Conservation (phyloP, 2,329 filamentous ascomycete species). For the Ascocoryne sarcoides region DNA sequence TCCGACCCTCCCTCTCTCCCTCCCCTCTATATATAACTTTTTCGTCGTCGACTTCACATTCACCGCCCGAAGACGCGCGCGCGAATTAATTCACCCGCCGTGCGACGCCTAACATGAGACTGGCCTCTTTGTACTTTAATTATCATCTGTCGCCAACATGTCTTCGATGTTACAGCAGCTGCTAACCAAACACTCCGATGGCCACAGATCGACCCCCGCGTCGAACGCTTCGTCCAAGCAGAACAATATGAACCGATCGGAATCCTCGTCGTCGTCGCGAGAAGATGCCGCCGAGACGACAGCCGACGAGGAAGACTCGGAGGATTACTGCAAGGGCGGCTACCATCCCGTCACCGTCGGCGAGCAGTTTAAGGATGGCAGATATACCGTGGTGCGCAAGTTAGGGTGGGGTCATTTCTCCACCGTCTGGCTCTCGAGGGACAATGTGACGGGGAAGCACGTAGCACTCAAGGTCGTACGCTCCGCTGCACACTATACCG, state of each 20-base stretch:
- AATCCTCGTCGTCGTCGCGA: slow-evolving; percentile 68
- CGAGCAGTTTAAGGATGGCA: slow-evolving; percentile 95
- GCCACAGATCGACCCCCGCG: slow-evolving; percentile 23
- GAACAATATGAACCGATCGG: slow-evolving; percentile 25
- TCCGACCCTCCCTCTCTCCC: no score
- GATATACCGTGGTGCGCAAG: slow-evolving; percentile 93
- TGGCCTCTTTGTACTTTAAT: not conserved
- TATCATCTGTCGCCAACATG: slow-evolving; percentile 16
- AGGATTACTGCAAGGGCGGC: slow-evolving; percentile 98
- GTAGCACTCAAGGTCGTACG: slow-evolving; percentile 97
- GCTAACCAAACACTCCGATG: slow-evolving; percentile 22
- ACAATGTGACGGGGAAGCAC: slow-evolving; percentile 84
- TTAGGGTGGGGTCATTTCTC: slow-evolving; percentile 98
- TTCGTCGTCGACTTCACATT: not conserved
- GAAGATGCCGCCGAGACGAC: slow-evolving; percentile 86
- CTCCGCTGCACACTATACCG: slow-evolving; percentile 95
- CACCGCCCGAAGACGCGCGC: not conserved
- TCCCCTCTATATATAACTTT: not conserved
- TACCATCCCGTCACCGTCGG: slow-evolving; percentile 94
- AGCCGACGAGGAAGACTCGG: slow-evolving; percentile 95
- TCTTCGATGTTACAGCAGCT: slow-evolving; percentile 23
- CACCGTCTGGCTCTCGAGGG: slow-evolving; percentile 80
- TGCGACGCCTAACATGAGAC: not conserved
- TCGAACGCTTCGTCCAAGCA: slow-evolving; percentile 22
- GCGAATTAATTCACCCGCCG: not conserved